A percentile compares a stretch with the other conserved stretches of the same genome.
Conservation (phyloP, 139 green algal genomes). For the Chlamydomonas schloesseri region DNA sequence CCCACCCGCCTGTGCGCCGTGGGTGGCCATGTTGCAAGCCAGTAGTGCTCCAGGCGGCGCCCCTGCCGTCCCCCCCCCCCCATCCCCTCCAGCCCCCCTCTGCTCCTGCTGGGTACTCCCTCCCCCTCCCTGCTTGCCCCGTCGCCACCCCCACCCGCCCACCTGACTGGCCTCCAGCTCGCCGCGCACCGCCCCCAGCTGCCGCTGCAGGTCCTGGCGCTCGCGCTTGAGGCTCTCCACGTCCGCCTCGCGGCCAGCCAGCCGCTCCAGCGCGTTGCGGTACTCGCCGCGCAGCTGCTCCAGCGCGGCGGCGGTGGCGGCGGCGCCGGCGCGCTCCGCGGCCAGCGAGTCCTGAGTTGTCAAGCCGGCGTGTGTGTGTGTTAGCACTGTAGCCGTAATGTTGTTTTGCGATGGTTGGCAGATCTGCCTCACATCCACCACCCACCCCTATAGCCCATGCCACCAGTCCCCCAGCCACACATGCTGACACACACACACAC, state of each 20-base stretch:
- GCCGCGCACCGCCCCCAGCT: slow-evolving; percentile 11
- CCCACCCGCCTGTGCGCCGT: too few species aligned
- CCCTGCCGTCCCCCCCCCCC: not conserved
- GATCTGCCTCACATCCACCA: too few species aligned
- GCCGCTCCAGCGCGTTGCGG: not conserved
- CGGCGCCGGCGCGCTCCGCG: slow-evolving; percentile 15
- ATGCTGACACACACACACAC: too few species aligned
- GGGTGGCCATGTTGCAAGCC: too few species aligned
- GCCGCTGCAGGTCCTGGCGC: slow-evolving; percentile 22
- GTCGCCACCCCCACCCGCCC: not conserved
- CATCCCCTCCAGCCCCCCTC: not conserved
- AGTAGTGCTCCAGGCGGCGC: too few species aligned
- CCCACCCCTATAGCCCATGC: too few species aligned
- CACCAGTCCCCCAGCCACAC: too few species aligned
- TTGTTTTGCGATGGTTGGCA: too few species aligned
- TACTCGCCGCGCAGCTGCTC: slow-evolving; percentile 22
- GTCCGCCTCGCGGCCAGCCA: slow-evolving; percentile 22
- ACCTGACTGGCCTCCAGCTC: not conserved
- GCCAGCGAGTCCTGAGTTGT: slow-evolving; percentile 28
- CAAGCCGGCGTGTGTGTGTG: too few species aligned
- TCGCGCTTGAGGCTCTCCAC: slow-evolving; percentile 3
- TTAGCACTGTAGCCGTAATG: too few species aligned
- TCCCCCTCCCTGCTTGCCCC: too few species aligned
- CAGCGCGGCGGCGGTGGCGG: not conserved
- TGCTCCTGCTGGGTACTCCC: too few species aligned